Evolutionary conservation across 2,329 filamentous ascomycete genomes (phyloP), one percentile per base, ranked within the genome.

Genomic region (Botryotinia narcissicola): DNA sequence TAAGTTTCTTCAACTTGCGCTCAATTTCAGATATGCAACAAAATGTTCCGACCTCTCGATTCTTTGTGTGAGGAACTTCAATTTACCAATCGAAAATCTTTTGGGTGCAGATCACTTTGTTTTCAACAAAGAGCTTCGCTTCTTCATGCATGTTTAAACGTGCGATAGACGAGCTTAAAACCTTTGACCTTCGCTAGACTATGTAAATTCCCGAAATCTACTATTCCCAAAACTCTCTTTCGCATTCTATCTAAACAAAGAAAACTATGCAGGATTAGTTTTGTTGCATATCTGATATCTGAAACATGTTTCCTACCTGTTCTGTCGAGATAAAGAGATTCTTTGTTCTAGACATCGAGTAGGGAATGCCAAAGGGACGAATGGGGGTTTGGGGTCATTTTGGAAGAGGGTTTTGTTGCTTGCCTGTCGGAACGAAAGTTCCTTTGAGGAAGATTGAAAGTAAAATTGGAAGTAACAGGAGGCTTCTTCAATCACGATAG

Each of bases 281-380:
- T 48, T 71, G 59, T 71, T 71, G 69, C 69, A 71, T 16, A 64
- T 71, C 69, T 71, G 5, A 71, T 10, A 64, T 71, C 59, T 66
- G 69, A 71, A 66, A 71, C 69, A 71, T 71, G 69, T 69, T 69
- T 59, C 20, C 25, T 2, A 8, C 16, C 37, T 69, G 51, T 44
- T 42, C n/a, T 42, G 35, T 69, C 6, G 32, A 32, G 48, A 42
- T 14, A 69, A 59, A 69, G 48, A 44, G 35, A 54, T 22, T 57
- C 66, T 42, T 68, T 68, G 48, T 42, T 63, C n/a, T 18, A 29
- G 18, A 12, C 12, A 37, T 29, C 46, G 16, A 40, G 29, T n/a
- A 29, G 9, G 18, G 22, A 29, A 68, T 40, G 2, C 9, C 54
- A 37, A 40, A 42, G 22, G 16, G 18, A 40, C 64, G 35, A 57